A percentile compares a stretch with the other conserved stretches of the same genome.
Evolutionary conservation across 495 filamentous ascomycete species (phyloP).

Genomic region (Polyplosphaeria fusca): DNA sequence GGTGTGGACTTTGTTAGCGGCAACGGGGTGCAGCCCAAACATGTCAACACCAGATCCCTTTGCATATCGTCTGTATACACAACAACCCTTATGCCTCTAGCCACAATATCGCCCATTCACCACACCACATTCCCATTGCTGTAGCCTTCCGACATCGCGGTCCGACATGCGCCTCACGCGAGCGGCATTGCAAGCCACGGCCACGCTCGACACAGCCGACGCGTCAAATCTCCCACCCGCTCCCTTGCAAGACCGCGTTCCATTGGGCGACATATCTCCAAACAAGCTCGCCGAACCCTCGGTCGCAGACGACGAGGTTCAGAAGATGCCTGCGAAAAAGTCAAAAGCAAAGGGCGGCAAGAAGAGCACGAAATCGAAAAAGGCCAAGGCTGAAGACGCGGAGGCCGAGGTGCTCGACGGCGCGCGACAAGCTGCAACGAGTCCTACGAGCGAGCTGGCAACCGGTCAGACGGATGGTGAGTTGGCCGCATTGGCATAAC

Average conservation of each 20-base stretch:
- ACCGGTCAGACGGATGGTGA: conserved; percentile 18
- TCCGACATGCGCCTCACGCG: conserved; percentile 33
- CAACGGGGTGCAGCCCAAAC: no score
- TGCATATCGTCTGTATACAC: not conserved
- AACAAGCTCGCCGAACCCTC: conserved; percentile 18
- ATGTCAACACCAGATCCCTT: not conserved
- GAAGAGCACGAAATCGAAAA: conserved; percentile 23
- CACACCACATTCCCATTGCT: not conserved
- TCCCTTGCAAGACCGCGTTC: conserved; percentile 21
- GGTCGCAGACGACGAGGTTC: conserved; percentile 1
- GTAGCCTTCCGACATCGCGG: not conserved
- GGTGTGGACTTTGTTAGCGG: no score
- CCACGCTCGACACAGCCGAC: conserved; percentile 15
- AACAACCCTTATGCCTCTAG: not conserved
- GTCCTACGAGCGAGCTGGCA: conserved; percentile 27
- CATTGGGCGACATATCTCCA: conserved; percentile 31
- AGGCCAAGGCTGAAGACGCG: conserved; percentile 11
- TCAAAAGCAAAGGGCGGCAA: conserved; percentile 25
- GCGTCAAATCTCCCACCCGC: conserved; percentile 15
- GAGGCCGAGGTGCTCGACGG: conserved; percentile 15
- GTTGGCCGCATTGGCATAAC: conserved; percentile 3
- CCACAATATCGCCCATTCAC: not conserved
- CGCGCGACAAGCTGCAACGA: conserved; percentile 27
- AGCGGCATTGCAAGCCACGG: conserved; percentile 26
- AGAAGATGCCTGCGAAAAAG: conserved; percentile 29